phyloP scores from a whole-genome alignment of 192 early-diverging fungal species.

The Coemansia sp. region DNA sequence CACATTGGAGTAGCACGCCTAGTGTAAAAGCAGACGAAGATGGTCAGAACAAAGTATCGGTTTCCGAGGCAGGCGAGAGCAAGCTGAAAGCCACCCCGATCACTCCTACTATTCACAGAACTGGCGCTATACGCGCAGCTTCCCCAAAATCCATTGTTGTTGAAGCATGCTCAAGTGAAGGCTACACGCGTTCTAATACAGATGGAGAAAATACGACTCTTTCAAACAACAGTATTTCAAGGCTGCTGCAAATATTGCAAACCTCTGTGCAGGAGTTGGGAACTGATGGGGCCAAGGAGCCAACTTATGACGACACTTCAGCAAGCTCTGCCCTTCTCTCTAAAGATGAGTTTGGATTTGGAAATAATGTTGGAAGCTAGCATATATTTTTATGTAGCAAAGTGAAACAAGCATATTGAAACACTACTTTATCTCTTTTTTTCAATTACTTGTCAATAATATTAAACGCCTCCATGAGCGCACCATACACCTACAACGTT shows the following conservation, averaged over 20 bases:
- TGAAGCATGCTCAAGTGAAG: not conserved
- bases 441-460: slow-evolving; percentile 17
- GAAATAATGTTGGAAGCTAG: slow-evolving; percentile 4
- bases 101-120: not conserved
- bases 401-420: too few relatives aligned
- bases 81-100: not conserved
- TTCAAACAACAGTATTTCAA: not conserved
- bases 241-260: not conserved
- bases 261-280: not conserved
- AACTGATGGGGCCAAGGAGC: not conserved
- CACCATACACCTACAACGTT: slow-evolving; percentile 35
- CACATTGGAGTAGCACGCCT: slow-evolving; percentile 58
- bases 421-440: not conserved
- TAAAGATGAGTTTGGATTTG: not conserved
- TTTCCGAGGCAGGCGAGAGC: not conserved
- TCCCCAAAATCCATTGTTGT: not conserved
- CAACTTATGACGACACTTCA: not conserved
- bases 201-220: not conserved
- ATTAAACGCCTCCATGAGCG: slow-evolving; percentile 37
- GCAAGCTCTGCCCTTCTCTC: not conserved
- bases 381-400: too few relatives aligned
- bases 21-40: not conserved
- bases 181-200: not conserved
- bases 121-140: slow-evolving; percentile 8
- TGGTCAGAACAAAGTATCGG: not conserved